A percentile compares a stretch with the other conserved stretches of the same genome.
These are phyloP conservation scores for Pseudogymnoascus pannorum DNA, from an alignment of 2,329 filamentous ascomycete genomes.

Conservation along the genomic window DNA sequence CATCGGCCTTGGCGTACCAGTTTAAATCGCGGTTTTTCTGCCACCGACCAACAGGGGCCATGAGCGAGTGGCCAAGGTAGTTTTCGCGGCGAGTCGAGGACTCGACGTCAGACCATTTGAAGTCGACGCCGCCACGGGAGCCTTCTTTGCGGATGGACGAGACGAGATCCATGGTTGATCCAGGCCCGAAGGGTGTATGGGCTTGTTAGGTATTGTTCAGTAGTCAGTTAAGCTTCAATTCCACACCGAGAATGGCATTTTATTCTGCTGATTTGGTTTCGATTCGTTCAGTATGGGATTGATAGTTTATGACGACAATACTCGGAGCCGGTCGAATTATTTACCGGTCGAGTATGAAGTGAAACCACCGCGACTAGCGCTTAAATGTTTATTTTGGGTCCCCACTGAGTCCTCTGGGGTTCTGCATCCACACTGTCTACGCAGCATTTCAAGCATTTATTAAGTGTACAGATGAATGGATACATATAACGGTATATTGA, in stretches of 20 bases:
- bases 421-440: background rate
- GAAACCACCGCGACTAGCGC: background rate
- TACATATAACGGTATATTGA: background rate
- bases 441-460: background rate
- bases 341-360: background rate
- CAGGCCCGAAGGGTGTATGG: background rate
- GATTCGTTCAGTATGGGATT: background rate
- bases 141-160: conserved; percentile 85
- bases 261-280: background rate
- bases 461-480: background rate
- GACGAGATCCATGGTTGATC: conserved; percentile 72
- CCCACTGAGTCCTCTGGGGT: background rate
- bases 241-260: background rate
- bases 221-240: background rate
- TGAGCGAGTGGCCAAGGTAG: conserved; percentile 66
- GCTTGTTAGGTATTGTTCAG: background rate
- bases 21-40: conserved; percentile 56
- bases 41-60: conserved; percentile 70
- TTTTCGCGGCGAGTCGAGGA: conserved; percentile 79
- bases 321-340: conserved; percentile 2
- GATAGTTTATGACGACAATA: conserved; percentile 6
- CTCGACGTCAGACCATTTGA: conserved; percentile 94
- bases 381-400: conserved; percentile 3
- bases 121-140: conserved; percentile 88
- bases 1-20: conserved; percentile 55